A percentile compares a stretch with the other conserved stretches of the same genome.
These are phyloP conservation scores for Rutstroemia sp. DNA, from an alignment of 2,329 filamentous ascomycete genomes.

Conservation along the genomic window DNA sequence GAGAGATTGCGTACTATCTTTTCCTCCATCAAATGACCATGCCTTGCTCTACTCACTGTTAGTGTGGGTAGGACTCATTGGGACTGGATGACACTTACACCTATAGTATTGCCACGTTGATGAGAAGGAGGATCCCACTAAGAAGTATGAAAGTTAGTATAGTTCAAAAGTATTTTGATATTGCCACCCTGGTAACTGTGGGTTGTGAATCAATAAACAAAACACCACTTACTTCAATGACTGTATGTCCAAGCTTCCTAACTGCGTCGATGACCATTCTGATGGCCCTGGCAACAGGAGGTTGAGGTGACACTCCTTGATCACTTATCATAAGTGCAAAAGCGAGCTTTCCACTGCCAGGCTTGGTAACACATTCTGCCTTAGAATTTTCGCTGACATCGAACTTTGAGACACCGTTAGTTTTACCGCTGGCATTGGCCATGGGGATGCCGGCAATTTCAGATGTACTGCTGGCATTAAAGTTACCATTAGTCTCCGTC, in stretches of 20 bases:
- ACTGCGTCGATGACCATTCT: constrained; percentile 42
- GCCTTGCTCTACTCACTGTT: constrained; percentile 20
- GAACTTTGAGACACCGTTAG: no score
- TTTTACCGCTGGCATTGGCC: no score
- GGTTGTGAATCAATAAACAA: background rate
- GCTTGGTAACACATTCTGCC: no score
- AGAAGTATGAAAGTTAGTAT: background rate
- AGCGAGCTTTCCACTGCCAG: constrained; percentile 33
- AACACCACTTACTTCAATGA: constrained; percentile 33
- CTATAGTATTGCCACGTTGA: constrained; percentile 31
- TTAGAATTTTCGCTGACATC: no score
- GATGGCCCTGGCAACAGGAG: constrained; percentile 49
- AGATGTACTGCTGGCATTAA: no score
- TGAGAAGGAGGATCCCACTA: constrained; percentile 51
- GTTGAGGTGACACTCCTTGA: constrained; percentile 42
- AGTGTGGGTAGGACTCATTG: background rate
- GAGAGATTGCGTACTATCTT: constrained; percentile 30
- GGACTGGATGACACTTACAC: constrained; percentile 31
- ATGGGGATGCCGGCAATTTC: no score
- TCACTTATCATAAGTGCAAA: constrained; percentile 50
- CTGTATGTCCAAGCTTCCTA: constrained; percentile 46
- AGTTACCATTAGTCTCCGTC: background rate
- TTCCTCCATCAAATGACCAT: constrained; percentile 43
- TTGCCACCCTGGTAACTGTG: background rate
- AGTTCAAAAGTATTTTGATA: background rate